Base-by-base conservation (phyloP, 176 grass and related monocot genomes). In the Oryza glaberrima region DNA sequence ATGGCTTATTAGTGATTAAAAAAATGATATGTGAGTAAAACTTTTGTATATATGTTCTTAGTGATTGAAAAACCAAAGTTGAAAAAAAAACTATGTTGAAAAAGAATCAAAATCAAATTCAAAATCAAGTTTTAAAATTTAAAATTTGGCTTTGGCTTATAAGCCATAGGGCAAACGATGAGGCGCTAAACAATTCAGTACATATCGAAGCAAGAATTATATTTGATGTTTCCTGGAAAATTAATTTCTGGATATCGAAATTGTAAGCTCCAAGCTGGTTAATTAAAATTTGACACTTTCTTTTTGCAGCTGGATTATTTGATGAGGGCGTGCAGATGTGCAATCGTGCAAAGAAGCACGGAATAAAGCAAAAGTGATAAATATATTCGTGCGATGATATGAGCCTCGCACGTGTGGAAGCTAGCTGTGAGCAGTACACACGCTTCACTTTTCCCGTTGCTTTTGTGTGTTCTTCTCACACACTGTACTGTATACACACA, bases 371-470 rank as follows among this genome's bases (percentile, higher is more conserved):
- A 83, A 87, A 87, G 74, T 1, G 8, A 22, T 23, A 63, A 10
- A 63, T 23, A n/a, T 23, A 22, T 22, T 63, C 58, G 58, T 63
- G 58, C n/a, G 56, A 61, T 19, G 51, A 49, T 17, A 58, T 23
- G 58, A 23, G 58, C 86, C 80, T 88, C 41, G 17, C 89, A 90
- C 84, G 89, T 87, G 85, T 87, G 84, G 63, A 79, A 48, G 84
- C 58, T 78, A 48, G 74, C 69, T 78, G 78, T 67, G 74, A 78
- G 9, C 73, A 82, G 52, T 13, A 85, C 81, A 58, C 78, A 79
- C 83, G 63, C 32, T 73, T 72, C 52, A 35, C 56, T 77, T 76
- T 81, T 45, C 54, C 69, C 71, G 20, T 52, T 66, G 26, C 65
- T 65, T 65, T 79, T 49, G 30, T 56, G 72, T 82, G 69, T 80